Evolutionary conservation across 495 filamentous ascomycete species (phyloP).

Genomic region (Neurospora discreta): DNA sequence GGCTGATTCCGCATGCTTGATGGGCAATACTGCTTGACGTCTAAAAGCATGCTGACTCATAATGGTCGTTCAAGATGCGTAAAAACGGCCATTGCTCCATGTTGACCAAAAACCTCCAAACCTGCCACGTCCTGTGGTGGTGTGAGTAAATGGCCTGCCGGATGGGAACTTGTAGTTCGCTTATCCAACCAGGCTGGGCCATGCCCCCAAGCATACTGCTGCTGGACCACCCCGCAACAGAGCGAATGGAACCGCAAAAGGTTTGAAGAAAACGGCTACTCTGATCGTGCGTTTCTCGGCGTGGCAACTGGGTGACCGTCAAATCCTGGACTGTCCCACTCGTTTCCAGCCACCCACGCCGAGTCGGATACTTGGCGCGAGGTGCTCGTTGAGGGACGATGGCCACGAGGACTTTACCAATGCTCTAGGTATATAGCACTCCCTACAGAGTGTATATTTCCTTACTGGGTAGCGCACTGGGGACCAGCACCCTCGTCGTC

Average conservation of each 20-base stretch:
- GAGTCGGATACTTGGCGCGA: background rate
- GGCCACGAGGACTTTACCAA: background rate
- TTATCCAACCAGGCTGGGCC: background rate
- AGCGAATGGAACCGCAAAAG: background rate
- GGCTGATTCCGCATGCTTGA: background rate
- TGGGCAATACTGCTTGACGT: background rate
- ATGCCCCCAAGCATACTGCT: background rate
- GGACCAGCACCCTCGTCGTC: constrained; percentile 47
- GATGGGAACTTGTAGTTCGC: background rate
- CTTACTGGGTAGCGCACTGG: constrained; percentile 84
- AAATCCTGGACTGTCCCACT: background rate
- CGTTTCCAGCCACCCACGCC: background rate
- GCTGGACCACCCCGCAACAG: background rate
- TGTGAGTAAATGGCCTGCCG: background rate
- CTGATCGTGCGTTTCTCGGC: background rate
- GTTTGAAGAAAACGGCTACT: background rate
- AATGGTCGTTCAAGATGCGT: background rate
- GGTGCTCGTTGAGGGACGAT: background rate
- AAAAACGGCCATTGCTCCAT: background rate
- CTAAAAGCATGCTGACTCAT: background rate
- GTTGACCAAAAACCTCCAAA: background rate
- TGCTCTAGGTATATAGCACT: constrained; percentile 1
- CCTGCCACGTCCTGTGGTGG: background rate
- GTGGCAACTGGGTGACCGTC: background rate
- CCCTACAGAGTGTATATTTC: constrained; percentile 12